Evolutionary conservation across 371 early-diverging fungal species (phyloP), one percentile per base, ranked within the genome.

Genomic region (Zopfochytrium polystomum): DNA sequence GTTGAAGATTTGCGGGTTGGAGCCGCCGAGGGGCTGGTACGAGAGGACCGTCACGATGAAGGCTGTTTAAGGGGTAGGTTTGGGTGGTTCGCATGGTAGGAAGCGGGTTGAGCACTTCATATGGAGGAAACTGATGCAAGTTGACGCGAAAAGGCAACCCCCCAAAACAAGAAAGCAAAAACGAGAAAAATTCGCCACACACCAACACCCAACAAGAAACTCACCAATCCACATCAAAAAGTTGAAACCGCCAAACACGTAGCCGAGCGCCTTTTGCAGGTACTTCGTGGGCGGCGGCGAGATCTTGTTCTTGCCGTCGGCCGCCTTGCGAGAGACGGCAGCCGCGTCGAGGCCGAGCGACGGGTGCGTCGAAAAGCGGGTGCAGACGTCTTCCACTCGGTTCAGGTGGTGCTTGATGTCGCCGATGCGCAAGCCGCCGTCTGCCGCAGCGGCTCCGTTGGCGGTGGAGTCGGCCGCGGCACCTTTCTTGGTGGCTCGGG

Each of bases 1-100:
- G 56, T 69, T 78, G 52, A 64, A 56, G 6, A 47, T 52, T 57
- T 68, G 48, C 44, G 76, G 75, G 25, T 57, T 62, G 31, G 33
- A 6, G 4, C 60, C 55, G 47, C 72, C 73, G 18, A 77, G 55
- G 6, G 83, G 80, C 23, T 59, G 63, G 69, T 77, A 78, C 58
- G 72, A 68, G 44, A 78, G 33, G 62, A 73, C 15, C 7, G 49
- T 25, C 18, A 63, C n/a, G 29, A 66, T 59, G 35, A 31, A 49
- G 55, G 63, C n/a, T n/a, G n/a, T n/a, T n/a, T n/a, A n/a, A n/a
- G n/a, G n/a, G n/a, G n/a, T n/a, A n/a, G n/a, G n/a, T n/a, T n/a
- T n/a, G n/a, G n/a, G n/a, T n/a, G n/a, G n/a, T n/a, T n/a, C n/a
- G n/a, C n/a, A n/a, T n/a, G n/a, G n/a, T n/a, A n/a, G n/a, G n/a